Base-by-base conservation (phyloP, 495 filamentous ascomycete genomes). In the Neurospora intermedia region DNA sequence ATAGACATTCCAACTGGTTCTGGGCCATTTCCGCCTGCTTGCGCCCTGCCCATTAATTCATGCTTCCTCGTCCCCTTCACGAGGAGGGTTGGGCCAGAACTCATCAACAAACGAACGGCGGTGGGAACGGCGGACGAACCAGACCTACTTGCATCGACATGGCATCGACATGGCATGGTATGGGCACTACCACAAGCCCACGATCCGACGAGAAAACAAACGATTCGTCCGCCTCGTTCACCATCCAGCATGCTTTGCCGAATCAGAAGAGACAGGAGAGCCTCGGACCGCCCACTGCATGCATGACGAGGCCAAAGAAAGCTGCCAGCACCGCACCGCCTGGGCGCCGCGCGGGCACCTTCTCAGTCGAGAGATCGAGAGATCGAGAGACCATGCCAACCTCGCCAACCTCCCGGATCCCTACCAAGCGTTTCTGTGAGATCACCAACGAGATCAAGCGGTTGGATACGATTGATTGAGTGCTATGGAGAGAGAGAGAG, bases 261-360 rank as follows among this genome's bases (percentile, higher is more conserved):
- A 75, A 79, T 75, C 74, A 77, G 70, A 66, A 48, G 71, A 59
- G 71, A 43, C 62, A 16, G 70, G 15, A 15, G 31, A 66, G 72
- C 54, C 54, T 66, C 54, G 54, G 54, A 66, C 54, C 54, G 54
- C 54, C 54, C 27, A 40, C 15, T 42, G 27, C 73, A 75, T 74
- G 73, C 77, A 80, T 46, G 74, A 73, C 76, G 69, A 80, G 75
- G 75, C 77, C 75, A 70, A 66, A 62, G 54, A 42, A 78, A 69
- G 54, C 71, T 46, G 73, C 77, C 77, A 77, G 69, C 71, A 62
- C 69, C 70, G 73, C 71, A 71, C 54, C 54, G 54, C 54, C 54
- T 66, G 27, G 54, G 54, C 54, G 62, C 20, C 54, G 18, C 20
- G 13, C 46, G 59, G 69, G 66, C 31, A 62, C 42, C 70, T 69